These are phyloP conservation scores for Coleophoma cylindrospora DNA, from an alignment of 2,329 filamentous ascomycete genomes.

Conservation along the genomic window DNA sequence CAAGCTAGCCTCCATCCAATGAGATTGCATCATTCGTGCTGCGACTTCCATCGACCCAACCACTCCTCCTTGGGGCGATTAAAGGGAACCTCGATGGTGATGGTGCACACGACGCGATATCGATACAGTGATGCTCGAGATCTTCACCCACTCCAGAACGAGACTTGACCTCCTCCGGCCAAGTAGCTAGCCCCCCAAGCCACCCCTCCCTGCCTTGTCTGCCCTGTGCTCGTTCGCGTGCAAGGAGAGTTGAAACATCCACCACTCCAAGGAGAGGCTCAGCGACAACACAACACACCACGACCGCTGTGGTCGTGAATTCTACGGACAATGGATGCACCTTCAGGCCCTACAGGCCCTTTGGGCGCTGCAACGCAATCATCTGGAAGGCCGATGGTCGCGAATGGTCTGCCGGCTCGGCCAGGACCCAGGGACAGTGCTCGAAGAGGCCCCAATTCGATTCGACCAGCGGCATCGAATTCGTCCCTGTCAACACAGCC, in stretches of 20 bases:
- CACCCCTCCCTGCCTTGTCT: not conserved
- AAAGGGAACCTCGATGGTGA: not conserved
- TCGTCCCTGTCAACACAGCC: slow-evolving; percentile 42
- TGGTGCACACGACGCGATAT: not conserved
- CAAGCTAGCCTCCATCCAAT: not conserved
- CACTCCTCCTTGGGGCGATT: not conserved
- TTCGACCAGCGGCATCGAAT: slow-evolving; percentile 38
- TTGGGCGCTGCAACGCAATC: slow-evolving; percentile 29
- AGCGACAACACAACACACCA: slow-evolving; percentile 5
- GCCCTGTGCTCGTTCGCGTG: slow-evolving; percentile 2
- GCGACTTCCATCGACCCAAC: not conserved
- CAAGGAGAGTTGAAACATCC: slow-evolving; percentile 17
- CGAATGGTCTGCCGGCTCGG: slow-evolving; percentile 30
- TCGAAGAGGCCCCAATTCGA: slow-evolving; percentile 35
- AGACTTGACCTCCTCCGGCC: not conserved
- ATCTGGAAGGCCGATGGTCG: slow-evolving; percentile 33
- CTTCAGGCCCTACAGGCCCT: slow-evolving; percentile 20
- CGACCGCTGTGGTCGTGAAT: slow-evolving; percentile 1
- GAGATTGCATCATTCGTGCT: not conserved
- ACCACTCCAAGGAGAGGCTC: slow-evolving; percentile 12
- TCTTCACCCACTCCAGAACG: not conserved
- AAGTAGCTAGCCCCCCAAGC: not conserved
- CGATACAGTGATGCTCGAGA: not conserved
- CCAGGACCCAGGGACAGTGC: slow-evolving; percentile 26
- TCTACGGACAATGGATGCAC: slow-evolving; percentile 19